phyloP scores from a whole-genome alignment of 2,329 filamentous ascomycete species.

The Microsporum audouinii region DNA sequence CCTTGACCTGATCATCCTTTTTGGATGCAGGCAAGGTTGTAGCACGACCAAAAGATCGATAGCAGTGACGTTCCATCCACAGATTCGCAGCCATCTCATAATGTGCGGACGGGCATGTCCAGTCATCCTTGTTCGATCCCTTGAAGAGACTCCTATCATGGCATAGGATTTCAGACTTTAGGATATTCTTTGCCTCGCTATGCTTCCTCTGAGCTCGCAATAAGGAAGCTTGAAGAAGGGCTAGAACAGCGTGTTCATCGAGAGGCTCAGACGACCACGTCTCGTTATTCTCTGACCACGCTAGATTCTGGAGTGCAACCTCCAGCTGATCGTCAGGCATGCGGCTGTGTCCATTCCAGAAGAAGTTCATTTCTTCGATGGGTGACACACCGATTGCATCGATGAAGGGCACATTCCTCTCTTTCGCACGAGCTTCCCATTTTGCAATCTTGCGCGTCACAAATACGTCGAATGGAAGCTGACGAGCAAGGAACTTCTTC shows the following conservation, averaged over 20 bases:
- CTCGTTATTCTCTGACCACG: conserved; percentile 55
- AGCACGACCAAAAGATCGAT: conserved; percentile 13
- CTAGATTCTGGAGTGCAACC: conserved; percentile 50
- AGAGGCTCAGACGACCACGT: conserved; percentile 41
- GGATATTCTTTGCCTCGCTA: conserved; percentile 52
- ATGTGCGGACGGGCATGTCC: conserved; percentile 62
- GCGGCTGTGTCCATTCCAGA: conserved; percentile 82
- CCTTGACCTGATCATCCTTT: background rate
- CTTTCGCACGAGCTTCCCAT: conserved; percentile 68
- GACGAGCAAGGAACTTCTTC: conserved; percentile 79
- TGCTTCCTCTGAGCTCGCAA: conserved; percentile 52
- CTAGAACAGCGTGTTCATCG: conserved; percentile 54
- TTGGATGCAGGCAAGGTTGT: background rate
- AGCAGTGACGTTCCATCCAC: conserved; percentile 55
- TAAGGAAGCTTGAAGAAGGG: conserved; percentile 55
- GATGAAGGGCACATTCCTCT: conserved; percentile 54
- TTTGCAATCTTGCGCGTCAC: conserved; percentile 73
- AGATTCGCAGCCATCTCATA: conserved; percentile 78
- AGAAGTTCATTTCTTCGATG: conserved; percentile 79
- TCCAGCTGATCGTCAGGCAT: conserved; percentile 59
- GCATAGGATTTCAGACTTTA: conserved; percentile 52
- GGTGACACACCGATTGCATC: conserved; percentile 76
- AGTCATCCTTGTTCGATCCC: conserved; percentile 38
- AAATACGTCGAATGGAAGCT: conserved; percentile 82
- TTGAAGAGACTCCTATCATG: conserved; percentile 47